A percentile compares a stretch with the other conserved stretches of the same genome.
phyloP scores from a whole-genome alignment of 2,329 filamentous ascomycete species.

The Nemania sp. region DNA sequence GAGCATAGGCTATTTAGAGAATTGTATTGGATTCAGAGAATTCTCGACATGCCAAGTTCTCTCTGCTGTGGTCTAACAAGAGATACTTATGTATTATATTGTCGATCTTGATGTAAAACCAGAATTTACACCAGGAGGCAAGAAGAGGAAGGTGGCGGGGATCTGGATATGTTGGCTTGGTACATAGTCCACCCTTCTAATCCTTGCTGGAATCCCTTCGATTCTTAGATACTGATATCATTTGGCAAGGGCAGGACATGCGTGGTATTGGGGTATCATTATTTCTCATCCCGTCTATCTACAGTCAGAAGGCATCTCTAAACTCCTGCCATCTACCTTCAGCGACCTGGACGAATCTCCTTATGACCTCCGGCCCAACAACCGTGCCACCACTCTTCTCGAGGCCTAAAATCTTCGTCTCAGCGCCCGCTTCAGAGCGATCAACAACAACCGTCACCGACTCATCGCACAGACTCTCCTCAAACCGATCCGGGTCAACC shows the following conservation, averaged over 20 bases:
- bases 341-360: conserved; percentile 68
- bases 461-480: conserved; percentile 88
- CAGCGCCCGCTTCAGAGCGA: conserved; percentile 58
- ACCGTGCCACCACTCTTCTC: conserved; percentile 86
- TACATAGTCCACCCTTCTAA: no score
- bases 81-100: no score
- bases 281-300: conserved; percentile 24
- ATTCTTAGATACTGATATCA: no score
- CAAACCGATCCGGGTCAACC: conserved; percentile 88
- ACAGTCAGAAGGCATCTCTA: conserved; percentile 40
- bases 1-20: no score
- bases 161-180: no score
- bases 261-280: conserved; percentile 31
- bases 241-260: not conserved
- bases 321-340: conserved; percentile 74
- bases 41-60: no score
- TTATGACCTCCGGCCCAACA: conserved; percentile 73
- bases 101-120: not conserved
- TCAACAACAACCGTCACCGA: conserved; percentile 87
- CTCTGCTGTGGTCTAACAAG: no score
- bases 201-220: no score
- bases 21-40: no score
- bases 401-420: conserved; percentile 73
- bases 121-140: no score
- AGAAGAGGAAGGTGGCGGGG: no score